Base-by-base conservation (phyloP, 345 rosid species). In the Erysimum cheiranthoides region DNA sequence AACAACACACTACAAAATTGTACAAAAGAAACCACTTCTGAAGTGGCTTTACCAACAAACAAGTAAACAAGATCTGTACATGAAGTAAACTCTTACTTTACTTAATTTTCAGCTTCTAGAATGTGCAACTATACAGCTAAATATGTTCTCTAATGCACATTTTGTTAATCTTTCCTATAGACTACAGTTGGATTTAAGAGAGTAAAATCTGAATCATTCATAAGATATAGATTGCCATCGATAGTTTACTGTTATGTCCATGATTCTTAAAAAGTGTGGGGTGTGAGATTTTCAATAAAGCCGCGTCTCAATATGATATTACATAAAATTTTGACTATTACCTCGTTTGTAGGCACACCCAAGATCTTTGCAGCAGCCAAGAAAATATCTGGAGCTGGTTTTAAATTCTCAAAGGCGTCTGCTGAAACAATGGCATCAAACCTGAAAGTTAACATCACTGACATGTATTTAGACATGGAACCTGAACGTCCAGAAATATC, bases 311-410 rank as follows among this genome's bases (percentile, higher is more conserved):
- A 30, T 47, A 67, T 17, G 46, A 47, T 62, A 67, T 17, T 5
- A 18, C 16, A 56, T 35, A 28, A 51, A 70, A 16, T 39, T 51
- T 61, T 12, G 18, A 40, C 45, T 31, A 66, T 70, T 79, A 92
- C 98, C 98, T 94, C 95, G 27, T 78, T 83, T 10, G 87, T 70
- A 1, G 97, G 89, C 75, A 90, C 97, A 75, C 83, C 75, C 78
- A 94, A 87, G 78, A 90, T 88, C 81, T 79, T 90, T 78, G 97
- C 87, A 76, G 99, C 99, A 71, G 97, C 77, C 81, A 95, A 84
- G 88, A 95, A 95, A 77, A 90, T 92, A 86, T 94, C 97, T 18
- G 99, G 97, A 82, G 97, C 89, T 73, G 97, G 99, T 81, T 94
- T 95, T 81, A 95, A 75, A 83, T 92, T 92, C 84, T 95, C 97